Base-by-base conservation (phyloP, 192 early-diverging fungal genomes). In the Coemansia sp. region DNA sequence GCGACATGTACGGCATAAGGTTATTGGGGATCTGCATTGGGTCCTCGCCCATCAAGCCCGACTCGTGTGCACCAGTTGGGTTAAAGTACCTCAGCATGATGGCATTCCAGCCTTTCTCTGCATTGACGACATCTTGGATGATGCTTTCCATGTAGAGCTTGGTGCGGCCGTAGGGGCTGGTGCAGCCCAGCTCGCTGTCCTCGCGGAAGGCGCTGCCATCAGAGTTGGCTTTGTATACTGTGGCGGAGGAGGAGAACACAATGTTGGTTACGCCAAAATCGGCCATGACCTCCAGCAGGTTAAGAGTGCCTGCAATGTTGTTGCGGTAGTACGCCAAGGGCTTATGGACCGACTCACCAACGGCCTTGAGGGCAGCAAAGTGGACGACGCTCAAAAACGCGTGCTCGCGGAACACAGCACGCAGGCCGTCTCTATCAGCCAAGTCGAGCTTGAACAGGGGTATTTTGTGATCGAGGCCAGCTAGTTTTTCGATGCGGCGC, bases 161-260 rank as follows among this genome's bases (percentile, higher is more conserved):
- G n/a, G 96, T 96, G 56, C 93, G 88, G 31, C 96, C 96, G 66
- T 98, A 98, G 18, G 95, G 92, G 77, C 94, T 96, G 65, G 84
- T 88, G 31, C 94, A 89, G 4, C 94, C 92, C 8, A 85, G 75
- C 21, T 87, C 85, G 21, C 70, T 71, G 53, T 89, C 89, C 13
- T 88, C 86, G 50, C 74, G 63, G 56, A 82, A 64, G n/a, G 79
- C 50, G 23, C 38, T 33, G 66, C 74, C 74, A 42, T 92, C 89
- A 47, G 66, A 71, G 63, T 73, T 70, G 34, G 77, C 73, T 35
- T 92, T 92, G 82, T 94, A 98, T 14, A 98, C 87, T 13, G 96
- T 94, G 6, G 94, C 95, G 16, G 93, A 95, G 3, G 92, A 94
- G 34, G 94, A 96, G 67, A 98, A 98, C 43, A 98, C 92, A 70